Percentiles rank a stretch among this genome's conserved stretches.
Evolutionary conservation across 306 rosid genomes (phyloP).

Genomic region (Urtica urens): DNA sequence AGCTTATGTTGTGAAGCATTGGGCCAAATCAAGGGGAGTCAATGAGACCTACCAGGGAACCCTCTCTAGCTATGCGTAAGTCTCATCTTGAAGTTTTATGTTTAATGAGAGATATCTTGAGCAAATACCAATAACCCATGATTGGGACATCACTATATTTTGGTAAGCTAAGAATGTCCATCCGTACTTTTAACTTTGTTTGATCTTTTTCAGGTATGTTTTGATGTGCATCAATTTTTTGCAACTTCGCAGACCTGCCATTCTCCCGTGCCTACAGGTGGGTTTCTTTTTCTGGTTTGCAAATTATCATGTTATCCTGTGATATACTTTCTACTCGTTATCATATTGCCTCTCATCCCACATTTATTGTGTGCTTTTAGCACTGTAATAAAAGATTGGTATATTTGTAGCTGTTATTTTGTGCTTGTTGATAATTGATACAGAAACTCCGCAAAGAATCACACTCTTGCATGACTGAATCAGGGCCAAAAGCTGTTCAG

Average conservation of each 20-base stretch:
- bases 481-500: no score
- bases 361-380: no score
- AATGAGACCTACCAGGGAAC: constrained; percentile 97
- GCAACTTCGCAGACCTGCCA: constrained; percentile 72
- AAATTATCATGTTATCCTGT: not conserved
- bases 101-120: no score
- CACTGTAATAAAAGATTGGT: no score
- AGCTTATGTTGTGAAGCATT: constrained; percentile 83
- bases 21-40: constrained; percentile 98
- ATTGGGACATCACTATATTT: not conserved
- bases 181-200: no score
- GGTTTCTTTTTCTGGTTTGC: constrained; percentile 5
- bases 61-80: constrained; percentile 97
- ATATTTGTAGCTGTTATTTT: no score
- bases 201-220: constrained; percentile 72
- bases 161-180: constrained; percentile 8
- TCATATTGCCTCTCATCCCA: not conserved
- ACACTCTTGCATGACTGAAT: no score
- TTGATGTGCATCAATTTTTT: constrained; percentile 94
- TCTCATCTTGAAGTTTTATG: constrained; percentile 10
- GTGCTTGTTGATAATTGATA: no score
- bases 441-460: no score
- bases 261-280: constrained; percentile 98
- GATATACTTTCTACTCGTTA: not conserved
- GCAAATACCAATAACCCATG: no score